Percentiles rank a stretch among this genome's conserved stretches.
phyloP scores from a whole-genome alignment of 2,329 filamentous ascomycete genomes.

The Trichoderma hamatum region DNA sequence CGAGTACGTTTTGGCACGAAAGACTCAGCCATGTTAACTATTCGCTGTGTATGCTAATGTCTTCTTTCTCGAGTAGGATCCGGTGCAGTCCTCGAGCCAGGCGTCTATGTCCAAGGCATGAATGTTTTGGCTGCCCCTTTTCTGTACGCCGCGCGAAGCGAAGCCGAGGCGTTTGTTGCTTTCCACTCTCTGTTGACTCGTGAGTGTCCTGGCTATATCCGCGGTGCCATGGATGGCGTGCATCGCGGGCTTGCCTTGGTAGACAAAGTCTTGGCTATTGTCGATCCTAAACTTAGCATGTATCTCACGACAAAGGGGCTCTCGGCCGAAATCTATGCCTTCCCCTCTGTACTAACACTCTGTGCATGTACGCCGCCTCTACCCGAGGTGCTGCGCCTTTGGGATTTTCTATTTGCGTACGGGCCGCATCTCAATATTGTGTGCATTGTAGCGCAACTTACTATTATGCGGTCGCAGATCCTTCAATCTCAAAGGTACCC shows the following conservation, averaged over 20 bases:
- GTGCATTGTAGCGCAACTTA: slow-evolving; percentile 93
- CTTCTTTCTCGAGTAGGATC: slow-evolving; percentile 56
- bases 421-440: slow-evolving; percentile 93
- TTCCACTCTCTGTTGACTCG: slow-evolving; percentile 85
- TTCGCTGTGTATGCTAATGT: slow-evolving; percentile 37
- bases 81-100: slow-evolving; percentile 63
- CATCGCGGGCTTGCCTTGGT: slow-evolving; percentile 89
- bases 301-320: slow-evolving; percentile 86
- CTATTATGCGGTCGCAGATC: slow-evolving; percentile 83
- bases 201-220: slow-evolving; percentile 91
- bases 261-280: slow-evolving; percentile 87
- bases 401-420: slow-evolving; percentile 97
- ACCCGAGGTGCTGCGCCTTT: slow-evolving; percentile 87
- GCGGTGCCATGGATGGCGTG: slow-evolving; percentile 95
- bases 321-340: slow-evolving; percentile 93
- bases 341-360: slow-evolving; percentile 90
- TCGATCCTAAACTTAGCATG: slow-evolving; percentile 82
- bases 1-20: slow-evolving; percentile 37
- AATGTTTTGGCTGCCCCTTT: slow-evolving; percentile 97
- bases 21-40: slow-evolving; percentile 37
- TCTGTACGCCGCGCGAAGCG: slow-evolving; percentile 89
- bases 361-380: slow-evolving; percentile 95
- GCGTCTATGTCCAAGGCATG: slow-evolving; percentile 97
- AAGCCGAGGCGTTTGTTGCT: slow-evolving; percentile 90
- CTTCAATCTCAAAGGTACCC: slow-evolving; percentile 78